Percentiles rank a stretch among this genome's conserved stretches.
These are phyloP conservation scores for Batkoa obscura DNA, from an alignment of 371 early-diverging fungal species.

Conservation along the genomic window DNA sequence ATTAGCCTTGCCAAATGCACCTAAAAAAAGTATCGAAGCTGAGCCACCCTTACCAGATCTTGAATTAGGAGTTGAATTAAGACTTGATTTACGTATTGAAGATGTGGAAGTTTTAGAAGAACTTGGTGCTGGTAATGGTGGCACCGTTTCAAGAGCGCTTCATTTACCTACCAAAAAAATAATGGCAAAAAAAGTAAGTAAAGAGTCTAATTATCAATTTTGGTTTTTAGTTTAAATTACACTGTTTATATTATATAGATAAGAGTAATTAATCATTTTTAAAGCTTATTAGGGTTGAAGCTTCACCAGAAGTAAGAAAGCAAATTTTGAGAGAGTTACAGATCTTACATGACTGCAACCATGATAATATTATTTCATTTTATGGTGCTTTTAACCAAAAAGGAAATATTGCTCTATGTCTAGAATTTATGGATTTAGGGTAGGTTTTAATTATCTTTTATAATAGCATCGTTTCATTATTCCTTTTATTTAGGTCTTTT, in stretches of 20 bases:
- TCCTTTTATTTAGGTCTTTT: conserved; percentile 30
- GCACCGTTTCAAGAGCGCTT: conserved; percentile 56
- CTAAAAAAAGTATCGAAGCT: background rate
- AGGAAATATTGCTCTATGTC: conserved; percentile 69
- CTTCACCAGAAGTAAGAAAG: conserved; percentile 43
- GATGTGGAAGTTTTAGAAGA: conserved; percentile 62
- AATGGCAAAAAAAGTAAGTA: conserved; percentile 66
- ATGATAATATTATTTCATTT: conserved; percentile 68
- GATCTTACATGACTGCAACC: conserved; percentile 71
- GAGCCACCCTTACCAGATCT: conserved; percentile 21
- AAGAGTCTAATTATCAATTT: background rate
- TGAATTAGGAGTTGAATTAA: conserved; percentile 51
- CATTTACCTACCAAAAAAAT: conserved; percentile 55
- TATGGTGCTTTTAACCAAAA: conserved; percentile 68
- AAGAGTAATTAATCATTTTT: background rate
- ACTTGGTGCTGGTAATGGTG: conserved; percentile 73
- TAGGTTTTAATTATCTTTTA: conserved; percentile 11
- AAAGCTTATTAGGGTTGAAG: conserved; percentile 64
- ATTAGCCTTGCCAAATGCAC: background rate
- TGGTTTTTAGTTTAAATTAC: background rate
- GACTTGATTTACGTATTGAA: conserved; percentile 58
- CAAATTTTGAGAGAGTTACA: conserved; percentile 74
- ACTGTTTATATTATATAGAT: background rate
- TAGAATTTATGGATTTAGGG: conserved; percentile 82
- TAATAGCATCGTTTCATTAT: background rate